phyloP scores from a whole-genome alignment of 805 yeast species.

The Komagataella ulmi region DNA sequence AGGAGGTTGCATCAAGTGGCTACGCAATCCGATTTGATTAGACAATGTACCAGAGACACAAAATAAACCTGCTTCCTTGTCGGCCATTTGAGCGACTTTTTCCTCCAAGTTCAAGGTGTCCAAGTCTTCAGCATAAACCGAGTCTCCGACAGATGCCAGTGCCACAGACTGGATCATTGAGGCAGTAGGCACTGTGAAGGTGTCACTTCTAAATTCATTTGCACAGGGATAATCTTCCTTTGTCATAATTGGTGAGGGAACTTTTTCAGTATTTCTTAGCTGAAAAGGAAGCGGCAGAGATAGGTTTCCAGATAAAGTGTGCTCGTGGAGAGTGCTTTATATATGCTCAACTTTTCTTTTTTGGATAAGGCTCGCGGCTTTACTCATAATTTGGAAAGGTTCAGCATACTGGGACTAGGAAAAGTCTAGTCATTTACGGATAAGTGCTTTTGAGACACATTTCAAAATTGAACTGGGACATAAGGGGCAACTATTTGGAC shows the following conservation, averaged over 20 bases:
- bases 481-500: neutral
- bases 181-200: constrained; percentile 79
- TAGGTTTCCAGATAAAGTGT: neutral
- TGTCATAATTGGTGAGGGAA: neutral
- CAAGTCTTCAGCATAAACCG: constrained; percentile 78
- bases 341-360: neutral
- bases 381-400: neutral
- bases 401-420: neutral
- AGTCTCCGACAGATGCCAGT: constrained; percentile 60
- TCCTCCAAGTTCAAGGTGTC: constrained; percentile 54
- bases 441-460: neutral
- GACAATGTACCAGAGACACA: constrained; percentile 87
- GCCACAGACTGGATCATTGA: constrained; percentile 54
- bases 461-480: no score
- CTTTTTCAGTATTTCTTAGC: neutral
- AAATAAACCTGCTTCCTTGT: constrained; percentile 69
- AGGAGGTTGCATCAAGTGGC: constrained; percentile 72
- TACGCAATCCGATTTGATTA: constrained; percentile 74
- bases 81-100: constrained; percentile 54
- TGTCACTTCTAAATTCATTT: constrained; percentile 62
- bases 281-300: neutral
- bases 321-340: neutral
- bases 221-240: constrained; percentile 7
- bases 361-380: neutral
- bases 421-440: neutral